Evolutionary conservation across 169 alveolate genomes (phyloP).

Genomic region (Babesia ovata): DNA sequence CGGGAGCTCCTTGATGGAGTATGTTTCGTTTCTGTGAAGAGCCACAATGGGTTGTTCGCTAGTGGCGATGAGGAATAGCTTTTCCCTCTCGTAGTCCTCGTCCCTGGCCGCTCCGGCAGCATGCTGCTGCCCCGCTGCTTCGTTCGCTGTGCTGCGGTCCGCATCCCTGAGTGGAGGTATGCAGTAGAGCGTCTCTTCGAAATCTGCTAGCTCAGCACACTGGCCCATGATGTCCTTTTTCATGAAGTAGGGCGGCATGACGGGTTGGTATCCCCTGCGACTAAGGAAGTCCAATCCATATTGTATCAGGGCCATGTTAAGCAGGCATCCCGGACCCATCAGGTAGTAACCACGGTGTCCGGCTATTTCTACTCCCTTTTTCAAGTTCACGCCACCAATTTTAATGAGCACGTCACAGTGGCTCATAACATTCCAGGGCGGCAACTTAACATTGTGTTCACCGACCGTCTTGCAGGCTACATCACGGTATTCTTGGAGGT

Average conservation of each 20-base stretch:
- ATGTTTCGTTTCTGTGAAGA: slow-evolving; percentile 86
- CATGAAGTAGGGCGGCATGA: slow-evolving; percentile 99
- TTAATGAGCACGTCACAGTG: slow-evolving; percentile 92
- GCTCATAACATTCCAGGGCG: slow-evolving; percentile 75
- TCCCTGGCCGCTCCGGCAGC: slow-evolving; percentile 7
- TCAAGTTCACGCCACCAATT: slow-evolving; percentile 89
- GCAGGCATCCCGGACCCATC: slow-evolving; percentile 93
- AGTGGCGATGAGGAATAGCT: slow-evolving; percentile 96
- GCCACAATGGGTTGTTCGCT: slow-evolving; percentile 99
- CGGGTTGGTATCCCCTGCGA: slow-evolving; percentile 91
- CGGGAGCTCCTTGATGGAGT: slow-evolving; percentile 86
- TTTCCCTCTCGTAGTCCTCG: slow-evolving; percentile 74
- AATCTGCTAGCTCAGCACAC: slow-evolving; percentile 97
- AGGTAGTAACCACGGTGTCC: slow-evolving; percentile 98
- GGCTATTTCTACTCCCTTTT: slow-evolving; percentile 93
- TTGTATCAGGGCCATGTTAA: slow-evolving; percentile 94
- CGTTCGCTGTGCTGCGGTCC: slow-evolving; percentile 24
- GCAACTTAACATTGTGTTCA: slow-evolving; percentile 20
- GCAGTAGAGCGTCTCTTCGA: slow-evolving; percentile 94
- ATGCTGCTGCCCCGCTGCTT: background rate
- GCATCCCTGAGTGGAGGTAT: slow-evolving; percentile 65
- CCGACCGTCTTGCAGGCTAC: slow-evolving; percentile 39
- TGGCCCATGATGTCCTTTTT: slow-evolving; percentile 92
- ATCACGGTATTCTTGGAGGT: background rate
- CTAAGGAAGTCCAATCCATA: slow-evolving; percentile 91